Evolutionary conservation across 352 stramenopile species (phyloP), one percentile per base, ranked within the genome.

Genomic region (Globisporangium cystogenes): DNA sequence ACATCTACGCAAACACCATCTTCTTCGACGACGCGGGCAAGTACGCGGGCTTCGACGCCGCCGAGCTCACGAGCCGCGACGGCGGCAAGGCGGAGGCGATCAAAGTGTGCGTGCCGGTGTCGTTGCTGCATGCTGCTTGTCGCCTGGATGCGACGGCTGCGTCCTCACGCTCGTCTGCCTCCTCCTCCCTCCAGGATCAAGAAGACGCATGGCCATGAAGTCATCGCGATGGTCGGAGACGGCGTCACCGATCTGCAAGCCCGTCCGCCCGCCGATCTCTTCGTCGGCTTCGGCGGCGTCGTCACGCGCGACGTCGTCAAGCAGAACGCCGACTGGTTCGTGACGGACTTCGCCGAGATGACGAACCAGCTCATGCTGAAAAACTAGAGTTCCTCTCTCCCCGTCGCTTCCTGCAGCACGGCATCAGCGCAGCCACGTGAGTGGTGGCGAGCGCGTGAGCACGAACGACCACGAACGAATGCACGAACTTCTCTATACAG

Each of bases 1-100:
- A 97, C 64, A 98, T 99, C 59, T 98, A 98, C 70, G 97, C 97
- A 49, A 99, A 99, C 80, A 98, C 91, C 15, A 93, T 99, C 50
- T 81, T 97, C 48, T 99, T 99, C 65, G 72, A 95, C 37, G 67
- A 76, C 47, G 57, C 86, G 24, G 91, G 90, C 44, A 73, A 80
- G 1, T 99, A 98, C 67, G 62, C 53, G 15, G 92, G 86, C 21
- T 99, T 99, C 64, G 96, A 99, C 72, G 59, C 82, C 26, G 85
- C 80, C 14, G 97, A 99, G 70, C 92, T 97, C 21, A 99, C 96
- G 14, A 96, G 80, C 18, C 76, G 74, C 29, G 82, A 91, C 47
- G 76, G 80, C 40, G 83, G 86, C 60, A 95, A 93, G 62, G 76
- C 84, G 1, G 65, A 86, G 37, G 84, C 82, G 20, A 82, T 95